These are phyloP conservation scores for Verticillium klebahnii DNA, from an alignment of 2,329 filamentous ascomycete species.

Conservation along the genomic window DNA sequence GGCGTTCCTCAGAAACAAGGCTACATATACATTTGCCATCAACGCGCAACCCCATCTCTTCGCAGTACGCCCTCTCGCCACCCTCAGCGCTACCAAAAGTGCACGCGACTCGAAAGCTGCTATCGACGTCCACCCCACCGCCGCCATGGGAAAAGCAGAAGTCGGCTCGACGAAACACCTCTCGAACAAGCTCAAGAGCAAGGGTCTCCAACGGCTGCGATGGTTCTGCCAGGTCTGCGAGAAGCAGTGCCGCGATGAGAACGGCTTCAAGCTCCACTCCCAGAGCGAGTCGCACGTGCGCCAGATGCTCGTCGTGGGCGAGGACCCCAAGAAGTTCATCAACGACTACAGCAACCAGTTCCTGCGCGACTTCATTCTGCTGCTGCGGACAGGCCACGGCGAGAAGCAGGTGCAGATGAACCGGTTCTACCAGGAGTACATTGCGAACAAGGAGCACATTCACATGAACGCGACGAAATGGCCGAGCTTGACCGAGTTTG, in stretches of 20 bases:
- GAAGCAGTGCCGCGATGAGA: conserved; percentile 64
- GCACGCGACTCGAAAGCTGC: neutral
- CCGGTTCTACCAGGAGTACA: conserved; percentile 93
- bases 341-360: conserved; percentile 81
- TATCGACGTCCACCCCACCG: conserved; percentile 4
- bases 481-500: conserved; percentile 84
- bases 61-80: neutral
- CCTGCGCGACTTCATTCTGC: conserved; percentile 68
- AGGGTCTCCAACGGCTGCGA: conserved; percentile 72
- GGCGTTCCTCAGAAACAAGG: no score
- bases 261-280: conserved; percentile 87
- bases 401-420: conserved; percentile 89
- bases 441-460: conserved; percentile 78
- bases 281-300: conserved; percentile 82
- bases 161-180: conserved; percentile 87
- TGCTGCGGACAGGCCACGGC: conserved; percentile 79
- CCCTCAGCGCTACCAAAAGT: neutral
- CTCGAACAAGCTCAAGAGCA: conserved; percentile 83
- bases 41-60: no score
- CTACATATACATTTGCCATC: no score
- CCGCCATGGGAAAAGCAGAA: conserved; percentile 85
- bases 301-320: conserved; percentile 83
- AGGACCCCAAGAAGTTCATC: conserved; percentile 81
- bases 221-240: conserved; percentile 90
- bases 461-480: conserved; percentile 95